Base-by-base conservation (phyloP, 2,329 filamentous ascomycete species). In the Ceratocystis eucalypticola region DNA sequence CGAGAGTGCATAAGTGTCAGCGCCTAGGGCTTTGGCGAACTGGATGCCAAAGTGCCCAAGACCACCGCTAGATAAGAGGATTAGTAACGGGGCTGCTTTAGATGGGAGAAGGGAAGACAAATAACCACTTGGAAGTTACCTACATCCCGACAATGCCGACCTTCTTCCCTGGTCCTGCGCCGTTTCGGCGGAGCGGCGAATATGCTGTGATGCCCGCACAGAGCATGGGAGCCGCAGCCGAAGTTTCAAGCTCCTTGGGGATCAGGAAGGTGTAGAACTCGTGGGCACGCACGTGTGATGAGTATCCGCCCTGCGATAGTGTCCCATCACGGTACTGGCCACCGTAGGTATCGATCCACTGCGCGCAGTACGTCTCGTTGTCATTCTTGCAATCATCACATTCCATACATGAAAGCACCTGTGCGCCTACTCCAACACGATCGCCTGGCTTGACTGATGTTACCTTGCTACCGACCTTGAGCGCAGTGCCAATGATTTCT, bases 201-300 rank as follows among this genome's bases (percentile, higher is more conserved):
- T 86, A 95, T 57, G 84, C 84, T 0, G 90, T 94, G 48, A 93
- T 79, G 67, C 90, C 90, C 10, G 88, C 90, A 74, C 90, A 95
- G 68, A 94, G 80, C 87, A 91, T 90, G 1, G 88, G 88, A 0
- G 88, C 89, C 0, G 86, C 88, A 53, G 84, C 74, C 59, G 77
- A 77, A 46, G 80, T 80, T 1, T 78, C 72, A 30, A 94, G 80
- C 53, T 79, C 83, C 10, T 89, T 87, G 5, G 89, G 90, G 70
- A 94, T 92, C 72, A 85, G 86, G 72, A 83, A 80, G 46, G 82
- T 80, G 77, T 80, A 92, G 78, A 91, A 88, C 76, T 92, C 87
- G 75, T 93, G 88, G 0, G 86, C 84, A 70, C 88, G 82, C 22
- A 90, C 81, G 73, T 90, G 82, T 68, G 80, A 82, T 1, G 82